These are phyloP conservation scores for Alternaria infectoria DNA, from an alignment of 2,329 filamentous ascomycete genomes.

Conservation along the genomic window DNA sequence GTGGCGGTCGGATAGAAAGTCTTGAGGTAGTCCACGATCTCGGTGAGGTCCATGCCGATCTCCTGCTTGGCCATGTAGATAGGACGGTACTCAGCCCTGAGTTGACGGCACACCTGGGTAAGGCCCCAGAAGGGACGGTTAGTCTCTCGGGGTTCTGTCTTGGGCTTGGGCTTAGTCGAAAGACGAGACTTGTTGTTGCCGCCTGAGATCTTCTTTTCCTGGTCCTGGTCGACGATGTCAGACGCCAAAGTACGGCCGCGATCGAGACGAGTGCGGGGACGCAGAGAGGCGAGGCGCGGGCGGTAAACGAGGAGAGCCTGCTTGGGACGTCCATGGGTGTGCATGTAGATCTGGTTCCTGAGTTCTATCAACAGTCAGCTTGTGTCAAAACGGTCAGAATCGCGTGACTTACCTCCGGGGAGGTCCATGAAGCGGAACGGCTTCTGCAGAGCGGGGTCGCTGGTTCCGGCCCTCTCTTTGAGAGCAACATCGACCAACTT, in stretches of 20 bases:
- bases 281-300: constrained; percentile 33
- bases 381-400: background rate
- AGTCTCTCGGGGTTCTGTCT: constrained; percentile 14
- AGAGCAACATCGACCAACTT: background rate
- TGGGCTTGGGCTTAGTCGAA: background rate
- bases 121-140: constrained; percentile 35
- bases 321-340: constrained; percentile 6
- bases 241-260: constrained; percentile 21
- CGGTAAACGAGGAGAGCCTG: constrained; percentile 36
- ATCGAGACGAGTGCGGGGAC: constrained; percentile 28
- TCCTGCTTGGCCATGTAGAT: constrained; percentile 33
- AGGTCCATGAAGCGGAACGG: constrained; percentile 27
- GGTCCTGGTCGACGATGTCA: constrained; percentile 17
- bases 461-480: background rate
- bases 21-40: constrained; percentile 24
- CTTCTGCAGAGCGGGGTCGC: background rate
- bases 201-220: constrained; percentile 11
- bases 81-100: constrained; percentile 35
- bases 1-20: constrained; percentile 27
- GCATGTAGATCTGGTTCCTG: constrained; percentile 35
- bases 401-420: constrained; percentile 22
- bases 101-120: constrained; percentile 32
- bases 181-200: background rate
- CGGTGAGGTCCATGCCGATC: constrained; percentile 34
- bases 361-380: constrained; percentile 28